Evolutionary conservation across 257 asterid genomes (phyloP).

Genomic region (Jaltomata sinuosa): DNA sequence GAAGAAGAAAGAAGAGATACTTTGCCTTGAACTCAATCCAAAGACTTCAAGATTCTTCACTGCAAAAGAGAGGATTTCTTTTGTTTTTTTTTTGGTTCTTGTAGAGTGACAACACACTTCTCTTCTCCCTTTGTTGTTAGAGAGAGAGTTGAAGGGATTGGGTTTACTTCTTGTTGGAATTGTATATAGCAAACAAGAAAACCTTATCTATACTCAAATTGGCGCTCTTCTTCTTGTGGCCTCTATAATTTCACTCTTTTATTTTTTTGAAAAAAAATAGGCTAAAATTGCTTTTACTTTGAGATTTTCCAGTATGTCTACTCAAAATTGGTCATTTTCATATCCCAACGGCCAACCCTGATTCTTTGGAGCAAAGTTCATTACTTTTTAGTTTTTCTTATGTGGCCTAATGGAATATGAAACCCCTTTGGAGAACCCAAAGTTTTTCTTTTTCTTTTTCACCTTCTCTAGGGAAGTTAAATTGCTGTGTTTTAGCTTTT

Average conservation of each 20-base stretch:
- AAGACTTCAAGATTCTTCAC: not conserved
- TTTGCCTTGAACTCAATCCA: not conserved
- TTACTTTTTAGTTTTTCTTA: not conserved
- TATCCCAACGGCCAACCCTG: not conserved
- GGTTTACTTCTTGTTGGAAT: not conserved
- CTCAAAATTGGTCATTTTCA: not conserved
- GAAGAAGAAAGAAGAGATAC: not conserved
- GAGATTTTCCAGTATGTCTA: not conserved
- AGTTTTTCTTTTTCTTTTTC: not conserved
- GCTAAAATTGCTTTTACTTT: not conserved
- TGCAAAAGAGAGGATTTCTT: not conserved
- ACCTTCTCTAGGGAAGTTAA: not conserved
- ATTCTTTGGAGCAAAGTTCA: not conserved
- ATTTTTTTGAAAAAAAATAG: not conserved
- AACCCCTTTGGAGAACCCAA: too few species aligned
- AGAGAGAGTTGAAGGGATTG: not conserved
- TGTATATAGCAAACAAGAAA: not conserved
- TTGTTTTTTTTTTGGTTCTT: not conserved
- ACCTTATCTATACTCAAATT: slow-evolving; percentile 12
- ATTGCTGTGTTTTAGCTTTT: not conserved
- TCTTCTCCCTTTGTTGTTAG: not conserved
- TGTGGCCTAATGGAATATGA: not conserved
- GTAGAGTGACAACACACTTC: not conserved
- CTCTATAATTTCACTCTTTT: not conserved
- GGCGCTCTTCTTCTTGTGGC: slow-evolving; percentile 7